Base-by-base conservation (phyloP, 768 basidiomycete genomes). In the Mycena galopus region DNA sequence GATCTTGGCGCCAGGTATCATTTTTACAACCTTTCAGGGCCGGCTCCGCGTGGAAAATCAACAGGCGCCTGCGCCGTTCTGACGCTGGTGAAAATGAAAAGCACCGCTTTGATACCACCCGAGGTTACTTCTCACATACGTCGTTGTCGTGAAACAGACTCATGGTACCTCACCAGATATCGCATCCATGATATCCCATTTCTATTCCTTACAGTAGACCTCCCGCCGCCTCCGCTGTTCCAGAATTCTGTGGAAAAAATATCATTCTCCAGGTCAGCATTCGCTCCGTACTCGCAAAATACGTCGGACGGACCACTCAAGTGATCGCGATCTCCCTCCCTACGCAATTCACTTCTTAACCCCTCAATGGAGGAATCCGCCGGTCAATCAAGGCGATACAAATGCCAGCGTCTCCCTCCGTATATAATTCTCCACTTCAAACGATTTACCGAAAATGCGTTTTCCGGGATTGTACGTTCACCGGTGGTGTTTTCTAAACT, bases 241-340 rank as follows among this genome's bases (percentile, higher is more conserved):
- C 97, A 98, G 83, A 97, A 98, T 79, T 84, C 94, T n/a, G 89
- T 97, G 56, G 96, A 98, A 98, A 98, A 85, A 98, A 99, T 81
- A 99, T 99, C 80, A 98, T 99, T 74, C 98, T 98, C 35, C 98
- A 99, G 87, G 95, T 98, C 72, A 93, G 93, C 56, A 92, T 99
- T 68, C 91, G 96, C 69, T 91, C 92, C 14, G 92, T 99, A 32
- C 87, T 99, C 27, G 89, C 93, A 23, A 99, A 99, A 82, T 99
- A 96, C 82, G 96, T 99, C 81, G 98, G 98, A 17, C 86, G 84
- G 75, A 94, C 93, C 4, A 94, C 96, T 19, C 96, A 97, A 87
- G 96, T 93, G 77, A 77, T 85, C 65, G 21, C 61, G 62, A 73
- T 78, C 78, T 75, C n/a, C 59, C 77, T 62, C 51, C 71, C 60